Evolutionary conservation across 2,329 filamentous ascomycete species (phyloP), one percentile per base, ranked within the genome.

Genomic region (Polytolypa hystricis): DNA sequence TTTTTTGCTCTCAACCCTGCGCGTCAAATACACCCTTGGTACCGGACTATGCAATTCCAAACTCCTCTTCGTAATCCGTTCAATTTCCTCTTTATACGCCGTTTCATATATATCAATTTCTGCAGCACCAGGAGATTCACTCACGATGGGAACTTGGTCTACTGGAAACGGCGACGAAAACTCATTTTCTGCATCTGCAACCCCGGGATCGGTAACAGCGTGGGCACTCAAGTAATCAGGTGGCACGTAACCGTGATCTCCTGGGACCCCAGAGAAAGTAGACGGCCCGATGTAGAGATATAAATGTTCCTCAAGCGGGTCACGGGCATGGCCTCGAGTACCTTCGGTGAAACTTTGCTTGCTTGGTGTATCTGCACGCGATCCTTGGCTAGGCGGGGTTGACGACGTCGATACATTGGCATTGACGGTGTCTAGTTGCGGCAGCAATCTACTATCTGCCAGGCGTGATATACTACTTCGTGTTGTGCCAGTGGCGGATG

Each of bases 61-160:
- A n/a, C 49, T 57, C 34, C 50, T 47, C 44, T 64, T 58, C 19
- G 73, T 61, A 49, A 95, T 89, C 11, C 79, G 73, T 40, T 81
- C 73, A 18, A 91, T 74, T 60, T 95, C 84, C 42, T 82, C 74
- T 51, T 84, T 77, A 55, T 93, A 95, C 0, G 89, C 89, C 1
- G 73, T 76, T 56, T 93, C 84, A 56, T 94, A 95, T 40, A 96
- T 80, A 52, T 91, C 79, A 48, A 84, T 84, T 42, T 93, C 85
- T 4, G 84, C 82, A 1, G 79, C 81, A 0, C 80, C 80, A 2
- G 89, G 89, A 1, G 84, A 93, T 58, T 94, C 86, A 19, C 83
- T 46, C 8, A 46, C 41, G 11, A 46, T 31, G 23, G 37, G 42
- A 2, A 35, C 31, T 27, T 25, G 9, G 12, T 25, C 16, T 12